Evolutionary conservation across 1,284 basidiomycete genomes (phyloP).

Genomic region (Sphagnurus paluster): DNA sequence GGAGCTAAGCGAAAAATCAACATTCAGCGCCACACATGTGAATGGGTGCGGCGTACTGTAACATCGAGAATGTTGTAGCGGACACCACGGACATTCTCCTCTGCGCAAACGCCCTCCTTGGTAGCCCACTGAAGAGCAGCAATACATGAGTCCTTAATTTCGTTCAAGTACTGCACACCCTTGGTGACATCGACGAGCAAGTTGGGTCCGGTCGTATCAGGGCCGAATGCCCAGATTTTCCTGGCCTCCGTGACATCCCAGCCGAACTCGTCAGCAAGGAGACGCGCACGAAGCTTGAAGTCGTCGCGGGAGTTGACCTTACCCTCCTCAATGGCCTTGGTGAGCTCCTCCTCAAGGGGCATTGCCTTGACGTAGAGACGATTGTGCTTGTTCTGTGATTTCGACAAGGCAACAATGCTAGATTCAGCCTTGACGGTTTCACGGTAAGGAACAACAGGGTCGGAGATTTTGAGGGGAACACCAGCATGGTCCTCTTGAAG

Average conservation of each 20-base stretch:
- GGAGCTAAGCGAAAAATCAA: slow-evolving; percentile 57
- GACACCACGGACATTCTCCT: slow-evolving; percentile 99
- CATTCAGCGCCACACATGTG: neutral
- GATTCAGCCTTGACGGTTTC: slow-evolving; percentile 98
- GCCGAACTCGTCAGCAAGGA: slow-evolving; percentile 94
- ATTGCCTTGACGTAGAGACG: slow-evolving; percentile 93
- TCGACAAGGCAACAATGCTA: slow-evolving; percentile 94
- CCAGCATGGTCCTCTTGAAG: slow-evolving; percentile 99
- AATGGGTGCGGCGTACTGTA: slow-evolving; percentile 40
- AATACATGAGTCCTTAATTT: slow-evolving; percentile 99
- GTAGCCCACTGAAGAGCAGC: slow-evolving; percentile 99
- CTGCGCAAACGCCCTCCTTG: slow-evolving; percentile 95
- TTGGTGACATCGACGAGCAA: slow-evolving; percentile 98
- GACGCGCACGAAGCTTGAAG: slow-evolving; percentile 94
- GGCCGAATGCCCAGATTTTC: slow-evolving; percentile 99
- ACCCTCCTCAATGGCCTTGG: slow-evolving; percentile 90
- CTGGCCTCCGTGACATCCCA: slow-evolving; percentile 99
- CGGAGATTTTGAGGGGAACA: slow-evolving; percentile 98
- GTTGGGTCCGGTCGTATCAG: slow-evolving; percentile 97
- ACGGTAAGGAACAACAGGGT: slow-evolving; percentile 98
- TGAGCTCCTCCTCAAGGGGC: slow-evolving; percentile 94
- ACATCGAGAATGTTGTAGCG: slow-evolving; percentile 97
- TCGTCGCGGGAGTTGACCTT: slow-evolving; percentile 92
- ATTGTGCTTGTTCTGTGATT: slow-evolving; percentile 99
- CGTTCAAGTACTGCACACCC: slow-evolving; percentile 96